These are phyloP conservation scores for Akanthomyces muscarius DNA, from an alignment of 2,329 filamentous ascomycete species.

Conservation along the genomic window DNA sequence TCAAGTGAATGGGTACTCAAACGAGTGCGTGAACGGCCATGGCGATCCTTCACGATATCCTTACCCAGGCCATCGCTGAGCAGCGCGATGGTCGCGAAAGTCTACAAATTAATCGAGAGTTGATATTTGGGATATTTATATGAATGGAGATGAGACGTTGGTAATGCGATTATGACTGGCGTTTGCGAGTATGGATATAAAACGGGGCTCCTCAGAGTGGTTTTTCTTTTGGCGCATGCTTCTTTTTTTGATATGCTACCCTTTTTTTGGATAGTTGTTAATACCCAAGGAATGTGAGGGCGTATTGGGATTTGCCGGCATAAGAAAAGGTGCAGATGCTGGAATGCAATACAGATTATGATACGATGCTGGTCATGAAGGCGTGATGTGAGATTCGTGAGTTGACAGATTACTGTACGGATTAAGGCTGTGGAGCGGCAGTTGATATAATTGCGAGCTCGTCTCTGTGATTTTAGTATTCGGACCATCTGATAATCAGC, in stretches of 20 bases:
- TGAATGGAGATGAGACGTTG: neutral
- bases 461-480: too few relatives aligned
- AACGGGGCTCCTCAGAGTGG: neutral
- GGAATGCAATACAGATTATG: neutral
- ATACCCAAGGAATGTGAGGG: neutral
- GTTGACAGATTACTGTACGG: neutral
- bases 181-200: neutral
- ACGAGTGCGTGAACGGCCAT: slow-evolving; percentile 7
- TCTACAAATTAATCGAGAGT: neutral
- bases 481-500: too few relatives aligned
- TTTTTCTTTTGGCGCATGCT: neutral
- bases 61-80: slow-evolving; percentile 3
- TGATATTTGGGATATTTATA: neutral
- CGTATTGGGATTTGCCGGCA: neutral
- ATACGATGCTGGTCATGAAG: neutral
- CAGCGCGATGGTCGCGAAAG: too few relatives aligned
- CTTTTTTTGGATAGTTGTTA: neutral
- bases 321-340: neutral
- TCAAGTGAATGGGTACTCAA: slow-evolving; percentile 12
- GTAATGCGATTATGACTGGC: slow-evolving; percentile 1
- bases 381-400: neutral
- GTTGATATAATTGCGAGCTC: too few relatives aligned
- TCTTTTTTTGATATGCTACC: neutral
- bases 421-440: too few relatives aligned
- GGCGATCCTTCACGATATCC: neutral